Conservation (phyloP, 192 early-diverging fungal species). For the Chytriomyces sp. region DNA sequence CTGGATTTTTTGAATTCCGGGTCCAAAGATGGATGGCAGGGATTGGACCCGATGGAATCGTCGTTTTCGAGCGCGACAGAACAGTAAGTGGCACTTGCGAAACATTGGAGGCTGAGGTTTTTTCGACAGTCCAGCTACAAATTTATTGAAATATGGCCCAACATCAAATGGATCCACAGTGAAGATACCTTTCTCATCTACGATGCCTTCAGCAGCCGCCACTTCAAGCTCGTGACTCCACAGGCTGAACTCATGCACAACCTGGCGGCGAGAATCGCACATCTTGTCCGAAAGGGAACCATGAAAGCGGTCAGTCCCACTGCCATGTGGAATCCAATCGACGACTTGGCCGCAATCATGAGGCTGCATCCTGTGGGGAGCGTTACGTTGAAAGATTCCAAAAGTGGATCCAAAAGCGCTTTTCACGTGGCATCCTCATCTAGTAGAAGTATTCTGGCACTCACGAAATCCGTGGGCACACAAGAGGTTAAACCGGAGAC, state of each 20-base stretch:
- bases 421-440: neutral
- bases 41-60: constrained; percentile 49
- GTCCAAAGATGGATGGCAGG: constrained; percentile 51
- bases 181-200: constrained; percentile 25
- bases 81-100: constrained; percentile 32
- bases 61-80: constrained; percentile 51
- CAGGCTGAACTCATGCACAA: constrained; percentile 44
- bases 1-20: constrained; percentile 61
- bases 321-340: neutral
- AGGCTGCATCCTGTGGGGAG: constrained; percentile 5
- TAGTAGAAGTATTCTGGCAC: neutral
- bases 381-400: neutral
- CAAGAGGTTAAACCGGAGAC: neutral
- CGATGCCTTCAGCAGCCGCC: constrained; percentile 16
- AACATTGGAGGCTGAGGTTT: constrained; percentile 8
- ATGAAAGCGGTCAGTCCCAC: neutral
- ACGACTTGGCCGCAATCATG: constrained; percentile 12
- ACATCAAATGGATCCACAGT: constrained; percentile 33
- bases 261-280: constrained; percentile 30
- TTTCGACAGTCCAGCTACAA: constrained; percentile 23
- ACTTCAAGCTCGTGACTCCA: constrained; percentile 37
- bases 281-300: constrained; percentile 26
- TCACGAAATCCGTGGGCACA: neutral
- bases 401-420: neutral
- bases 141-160: constrained; percentile 34